Evolutionary conservation across 2,329 filamentous ascomycete species (phyloP).

Genomic region (Tolypocladium ophioglossoides): DNA sequence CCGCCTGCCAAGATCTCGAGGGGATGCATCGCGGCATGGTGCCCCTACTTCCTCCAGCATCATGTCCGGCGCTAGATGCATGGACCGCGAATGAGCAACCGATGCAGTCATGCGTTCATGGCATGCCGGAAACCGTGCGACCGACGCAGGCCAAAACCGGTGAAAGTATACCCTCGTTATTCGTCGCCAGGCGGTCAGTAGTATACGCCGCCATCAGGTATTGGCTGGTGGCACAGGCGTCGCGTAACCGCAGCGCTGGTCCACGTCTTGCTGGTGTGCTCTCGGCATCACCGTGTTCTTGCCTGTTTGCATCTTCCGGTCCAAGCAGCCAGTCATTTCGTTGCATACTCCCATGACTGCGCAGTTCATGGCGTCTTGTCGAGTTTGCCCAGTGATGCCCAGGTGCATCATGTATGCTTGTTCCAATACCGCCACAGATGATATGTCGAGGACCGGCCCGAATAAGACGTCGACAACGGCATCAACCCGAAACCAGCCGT

Average conservation of each 20-base stretch:
- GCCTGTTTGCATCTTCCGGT: background rate
- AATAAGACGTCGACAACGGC: background rate
- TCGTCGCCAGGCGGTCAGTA: background rate
- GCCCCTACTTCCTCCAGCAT: background rate
- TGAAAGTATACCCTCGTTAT: background rate
- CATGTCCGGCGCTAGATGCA: background rate
- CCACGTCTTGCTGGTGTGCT: background rate
- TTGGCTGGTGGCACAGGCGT: background rate
- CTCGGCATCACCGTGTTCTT: background rate
- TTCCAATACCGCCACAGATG: background rate
- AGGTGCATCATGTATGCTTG: background rate
- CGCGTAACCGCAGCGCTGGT: background rate
- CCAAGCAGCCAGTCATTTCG: background rate
- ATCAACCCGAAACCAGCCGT: background rate
- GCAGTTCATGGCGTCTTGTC: background rate
- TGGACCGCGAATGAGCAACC: background rate
- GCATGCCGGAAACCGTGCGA: background rate
- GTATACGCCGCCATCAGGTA: background rate
- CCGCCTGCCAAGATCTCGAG: background rate
- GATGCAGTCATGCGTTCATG: background rate
- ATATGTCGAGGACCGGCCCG: background rate
- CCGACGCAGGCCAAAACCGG: background rate
- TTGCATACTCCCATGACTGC: background rate
- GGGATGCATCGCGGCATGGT: background rate
- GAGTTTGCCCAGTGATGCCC: background rate